A percentile compares a stretch with the other conserved stretches of the same genome.
Conservation (phyloP, 2,329 filamentous ascomycete species). For the Plenodomus tracheiphilus region DNA sequence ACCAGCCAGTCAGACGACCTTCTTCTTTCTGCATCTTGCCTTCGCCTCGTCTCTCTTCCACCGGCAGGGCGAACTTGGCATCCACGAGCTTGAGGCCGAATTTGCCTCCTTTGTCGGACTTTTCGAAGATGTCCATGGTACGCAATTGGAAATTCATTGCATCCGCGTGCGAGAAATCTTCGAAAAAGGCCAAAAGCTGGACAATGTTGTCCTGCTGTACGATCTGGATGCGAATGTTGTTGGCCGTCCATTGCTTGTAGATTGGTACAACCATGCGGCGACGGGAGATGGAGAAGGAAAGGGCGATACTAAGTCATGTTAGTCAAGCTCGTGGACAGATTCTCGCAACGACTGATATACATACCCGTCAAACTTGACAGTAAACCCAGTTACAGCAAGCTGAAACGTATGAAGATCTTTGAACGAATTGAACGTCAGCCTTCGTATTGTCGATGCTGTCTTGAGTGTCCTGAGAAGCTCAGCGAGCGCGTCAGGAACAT, state of each 20-base stretch:
- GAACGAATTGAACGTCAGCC: constrained; percentile 55
- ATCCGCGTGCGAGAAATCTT: constrained; percentile 82
- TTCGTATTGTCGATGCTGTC: constrained; percentile 68
- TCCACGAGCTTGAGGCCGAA: constrained; percentile 79
- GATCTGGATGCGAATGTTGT: constrained; percentile 77
- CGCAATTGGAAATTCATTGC: constrained; percentile 89
- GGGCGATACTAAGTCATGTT: constrained; percentile 55
- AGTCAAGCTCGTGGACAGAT: background rate
- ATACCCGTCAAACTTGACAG: constrained; percentile 56
- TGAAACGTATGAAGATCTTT: constrained; percentile 76
- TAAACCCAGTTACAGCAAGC: constrained; percentile 76
- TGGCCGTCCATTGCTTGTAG: constrained; percentile 91
- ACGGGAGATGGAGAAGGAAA: constrained; percentile 78
- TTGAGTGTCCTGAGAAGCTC: constrained; percentile 64
- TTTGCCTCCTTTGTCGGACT: constrained; percentile 56
- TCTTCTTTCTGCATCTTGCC: constrained; percentile 56
- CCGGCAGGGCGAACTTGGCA: constrained; percentile 85
- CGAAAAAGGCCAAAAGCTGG: constrained; percentile 84
- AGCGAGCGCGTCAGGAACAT: constrained; percentile 62
- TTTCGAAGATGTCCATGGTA: constrained; percentile 81
- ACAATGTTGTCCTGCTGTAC: constrained; percentile 74
- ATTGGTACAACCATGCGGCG: constrained; percentile 89
- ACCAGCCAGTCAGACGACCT: constrained; percentile 51
- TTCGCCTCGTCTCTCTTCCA: constrained; percentile 53
- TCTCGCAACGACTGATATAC: background rate